These are phyloP conservation scores for Cunninghamia lanceolata DNA, from an alignment of 75 land plant species.

Conservation along the genomic window DNA sequence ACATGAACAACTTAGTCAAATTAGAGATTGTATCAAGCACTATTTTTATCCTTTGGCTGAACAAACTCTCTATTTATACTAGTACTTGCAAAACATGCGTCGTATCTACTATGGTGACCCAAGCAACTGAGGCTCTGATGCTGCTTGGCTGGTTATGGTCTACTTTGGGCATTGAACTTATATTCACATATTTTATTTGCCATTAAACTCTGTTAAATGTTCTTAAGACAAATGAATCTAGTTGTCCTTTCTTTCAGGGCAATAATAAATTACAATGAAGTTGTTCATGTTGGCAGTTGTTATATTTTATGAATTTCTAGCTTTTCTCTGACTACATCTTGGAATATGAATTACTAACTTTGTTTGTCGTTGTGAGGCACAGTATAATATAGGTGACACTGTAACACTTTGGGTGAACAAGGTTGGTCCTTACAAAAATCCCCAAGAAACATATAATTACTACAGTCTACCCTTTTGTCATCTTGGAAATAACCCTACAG, in stretches of 20 bases:
- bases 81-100: neutral
- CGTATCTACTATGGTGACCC: neutral
- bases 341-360: neutral
- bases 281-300: no score
- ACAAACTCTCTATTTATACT: neutral
- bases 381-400: conserved; percentile 37
- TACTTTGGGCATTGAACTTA: neutral
- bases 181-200: neutral
- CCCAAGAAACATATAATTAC: conserved; percentile 60
- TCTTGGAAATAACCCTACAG: conserved; percentile 22
- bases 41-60: neutral
- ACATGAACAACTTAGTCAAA: no score
- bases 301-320: no score
- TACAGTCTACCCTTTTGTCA: conserved; percentile 54
- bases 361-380: conserved; percentile 7
- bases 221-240: no score
- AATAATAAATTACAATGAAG: no score
- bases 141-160: no score
- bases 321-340: no score
- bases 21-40: neutral
- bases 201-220: neutral
- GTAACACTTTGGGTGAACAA: no score
- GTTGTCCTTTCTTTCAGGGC: no score
- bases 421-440: conserved; percentile 55
- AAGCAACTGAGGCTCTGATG: neutral